Percentiles rank a stretch among this genome's conserved stretches.
Conservation (phyloP, 371 early-diverging fungal genomes). For the Umbelopsis sp. region DNA sequence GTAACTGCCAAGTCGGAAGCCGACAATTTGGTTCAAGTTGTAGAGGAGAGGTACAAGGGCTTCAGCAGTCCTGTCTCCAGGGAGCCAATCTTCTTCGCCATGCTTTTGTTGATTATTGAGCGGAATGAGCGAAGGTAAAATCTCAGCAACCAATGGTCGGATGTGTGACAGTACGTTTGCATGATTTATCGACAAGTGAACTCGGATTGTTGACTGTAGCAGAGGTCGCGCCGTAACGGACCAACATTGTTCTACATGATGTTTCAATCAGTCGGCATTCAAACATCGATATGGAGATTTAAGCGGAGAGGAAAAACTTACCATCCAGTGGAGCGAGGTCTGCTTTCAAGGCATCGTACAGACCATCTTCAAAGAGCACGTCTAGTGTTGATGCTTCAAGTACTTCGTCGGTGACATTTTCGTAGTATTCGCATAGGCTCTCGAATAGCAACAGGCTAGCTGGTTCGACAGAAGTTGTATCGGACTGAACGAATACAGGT, state of each 20-base stretch:
- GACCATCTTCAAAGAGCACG: slow-evolving; percentile 6
- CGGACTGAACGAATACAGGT: neutral
- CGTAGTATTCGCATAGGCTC: slow-evolving; percentile 17
- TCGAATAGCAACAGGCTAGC: slow-evolving; percentile 1
- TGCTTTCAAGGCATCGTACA: neutral
- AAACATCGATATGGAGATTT: neutral
- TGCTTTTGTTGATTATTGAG: slow-evolving; percentile 3
- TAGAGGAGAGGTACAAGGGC: slow-evolving; percentile 3
- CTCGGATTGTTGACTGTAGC: slow-evolving; percentile 2
- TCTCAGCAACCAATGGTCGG: slow-evolving; percentile 9
- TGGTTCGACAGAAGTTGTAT: neutral
- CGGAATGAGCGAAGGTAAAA: neutral
- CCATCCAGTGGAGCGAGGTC: slow-evolving; percentile 3
- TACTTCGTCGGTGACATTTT: slow-evolving; percentile 3
- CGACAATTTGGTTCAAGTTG: slow-evolving; percentile 5
- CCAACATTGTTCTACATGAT: neutral
- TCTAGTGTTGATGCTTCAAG: neutral
- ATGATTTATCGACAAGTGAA: slow-evolving; percentile 5
- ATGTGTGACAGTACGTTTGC: slow-evolving; percentile 9
- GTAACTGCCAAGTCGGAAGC: slow-evolving; percentile 5
- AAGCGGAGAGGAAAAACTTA: neutral
- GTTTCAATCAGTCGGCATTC: neutral
- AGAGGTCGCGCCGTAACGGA: neutral
- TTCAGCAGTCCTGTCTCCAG: slow-evolving; percentile 8
- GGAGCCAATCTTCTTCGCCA: slow-evolving; percentile 8